These are phyloP conservation scores for Chaetomium tenue DNA, from an alignment of 495 filamentous ascomycete genomes.

Conservation along the genomic window DNA sequence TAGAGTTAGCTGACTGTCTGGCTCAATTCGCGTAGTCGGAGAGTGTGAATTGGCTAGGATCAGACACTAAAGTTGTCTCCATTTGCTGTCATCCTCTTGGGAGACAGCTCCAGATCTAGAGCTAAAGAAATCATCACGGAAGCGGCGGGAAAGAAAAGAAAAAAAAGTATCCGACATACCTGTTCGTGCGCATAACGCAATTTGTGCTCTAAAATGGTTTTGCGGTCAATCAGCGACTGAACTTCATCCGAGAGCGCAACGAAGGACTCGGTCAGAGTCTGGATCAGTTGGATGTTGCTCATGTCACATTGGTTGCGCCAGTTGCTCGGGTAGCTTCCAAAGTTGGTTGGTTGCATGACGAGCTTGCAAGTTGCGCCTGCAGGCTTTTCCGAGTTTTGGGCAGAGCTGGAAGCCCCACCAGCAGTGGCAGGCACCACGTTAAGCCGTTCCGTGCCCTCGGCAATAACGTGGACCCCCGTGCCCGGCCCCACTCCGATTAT, in stretches of 20 bases:
- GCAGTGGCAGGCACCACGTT: background rate
- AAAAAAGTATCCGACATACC: constrained; percentile 37
- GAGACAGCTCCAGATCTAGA: constrained; percentile 68
- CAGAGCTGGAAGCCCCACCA: background rate
- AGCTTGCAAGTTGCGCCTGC: background rate
- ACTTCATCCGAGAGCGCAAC: constrained; percentile 61
- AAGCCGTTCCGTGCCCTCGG: constrained; percentile 9
- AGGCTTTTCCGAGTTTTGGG: constrained; percentile 12
- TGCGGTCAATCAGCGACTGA: constrained; percentile 53
- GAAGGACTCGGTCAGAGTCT: constrained; percentile 59
- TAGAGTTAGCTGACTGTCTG: constrained; percentile 23
- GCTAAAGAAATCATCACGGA: constrained; percentile 62
- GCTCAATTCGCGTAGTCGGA: constrained; percentile 21
- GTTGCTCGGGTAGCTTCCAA: background rate
- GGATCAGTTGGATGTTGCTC: constrained; percentile 44
- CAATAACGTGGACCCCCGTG: no score
- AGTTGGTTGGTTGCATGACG: constrained; percentile 5
- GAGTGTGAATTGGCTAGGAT: constrained; percentile 39
- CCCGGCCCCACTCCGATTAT: background rate
- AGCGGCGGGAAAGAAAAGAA: constrained; percentile 22
- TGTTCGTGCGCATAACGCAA: constrained; percentile 57
- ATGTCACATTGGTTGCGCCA: constrained; percentile 37
- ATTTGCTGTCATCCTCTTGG: constrained; percentile 39
- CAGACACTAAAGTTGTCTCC: constrained; percentile 49
- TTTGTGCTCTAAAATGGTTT: constrained; percentile 57